Conservation (phyloP, 805 yeast genomes). For the Helenozyma rhizophorensis region DNA sequence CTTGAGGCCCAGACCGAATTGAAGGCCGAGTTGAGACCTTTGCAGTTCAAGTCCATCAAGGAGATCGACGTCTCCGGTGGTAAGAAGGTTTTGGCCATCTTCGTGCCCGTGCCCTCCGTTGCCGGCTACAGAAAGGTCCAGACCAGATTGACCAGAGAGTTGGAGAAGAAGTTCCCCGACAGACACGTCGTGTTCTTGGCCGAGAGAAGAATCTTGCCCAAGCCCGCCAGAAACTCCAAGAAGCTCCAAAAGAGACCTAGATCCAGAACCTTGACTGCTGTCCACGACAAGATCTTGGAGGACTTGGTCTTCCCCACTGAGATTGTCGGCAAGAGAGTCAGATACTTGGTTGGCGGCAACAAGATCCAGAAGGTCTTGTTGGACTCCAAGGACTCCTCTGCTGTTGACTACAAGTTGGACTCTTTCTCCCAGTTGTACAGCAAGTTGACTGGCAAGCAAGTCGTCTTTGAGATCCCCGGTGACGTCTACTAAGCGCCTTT, state of each 20-base stretch:
- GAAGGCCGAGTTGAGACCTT: conserved; percentile 96
- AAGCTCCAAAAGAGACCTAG: conserved; percentile 98
- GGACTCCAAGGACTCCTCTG: conserved; percentile 95
- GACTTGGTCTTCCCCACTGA: conserved; percentile 99
- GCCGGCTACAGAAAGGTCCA: conserved; percentile 95
- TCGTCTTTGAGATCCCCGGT: conserved; percentile 86
- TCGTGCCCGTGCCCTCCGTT: conserved; percentile 96
- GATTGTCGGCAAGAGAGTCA: conserved; percentile 98
- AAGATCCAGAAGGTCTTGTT: conserved; percentile 96
- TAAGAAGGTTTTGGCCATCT: conserved; percentile 96
- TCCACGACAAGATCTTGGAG: conserved; percentile 97
- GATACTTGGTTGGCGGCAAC: conserved; percentile 98
- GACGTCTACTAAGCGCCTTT: conserved; percentile 33
- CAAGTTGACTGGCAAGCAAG: conserved; percentile 99
- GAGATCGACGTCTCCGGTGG: conserved; percentile 98
- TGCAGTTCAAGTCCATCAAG: conserved; percentile 97
- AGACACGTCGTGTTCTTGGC: conserved; percentile 99
- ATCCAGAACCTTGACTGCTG: conserved; percentile 98
- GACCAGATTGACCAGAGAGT: conserved; percentile 96
- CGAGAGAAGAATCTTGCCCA: conserved; percentile 99
- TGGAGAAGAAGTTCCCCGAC: conserved; percentile 99
- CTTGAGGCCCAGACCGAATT: conserved; percentile 94
- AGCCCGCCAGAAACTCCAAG: conserved; percentile 95
- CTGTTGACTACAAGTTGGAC: conserved; percentile 98
- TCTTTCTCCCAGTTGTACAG: conserved; percentile 98